These are phyloP conservation scores for Friedmanniomyces endolithicus DNA, from an alignment of 495 filamentous ascomycete genomes.

Conservation along the genomic window DNA sequence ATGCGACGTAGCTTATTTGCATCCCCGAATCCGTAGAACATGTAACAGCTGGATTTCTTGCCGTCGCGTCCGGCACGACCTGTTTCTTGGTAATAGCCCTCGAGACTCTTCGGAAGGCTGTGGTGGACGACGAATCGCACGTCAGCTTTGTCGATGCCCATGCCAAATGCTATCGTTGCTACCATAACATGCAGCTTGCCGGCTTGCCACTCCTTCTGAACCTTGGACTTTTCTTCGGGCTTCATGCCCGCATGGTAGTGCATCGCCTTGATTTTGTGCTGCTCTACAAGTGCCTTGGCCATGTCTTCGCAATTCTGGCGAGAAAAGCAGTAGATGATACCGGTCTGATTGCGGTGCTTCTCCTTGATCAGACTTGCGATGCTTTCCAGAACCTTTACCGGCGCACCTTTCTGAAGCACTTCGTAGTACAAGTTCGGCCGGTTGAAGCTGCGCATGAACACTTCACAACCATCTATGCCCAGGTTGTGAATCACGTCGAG, in stretches of 20 bases:
- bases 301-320: constrained; percentile 68
- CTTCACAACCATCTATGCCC: constrained; percentile 58
- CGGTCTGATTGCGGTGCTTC: constrained; percentile 56
- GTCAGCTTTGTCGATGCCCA: constrained; percentile 96
- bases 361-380: constrained; percentile 62
- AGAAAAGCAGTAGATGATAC: constrained; percentile 92
- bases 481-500: constrained; percentile 82
- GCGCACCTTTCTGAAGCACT: constrained; percentile 44
- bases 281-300: constrained; percentile 49
- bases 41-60: constrained; percentile 70
- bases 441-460: constrained; percentile 87
- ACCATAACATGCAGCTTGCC: constrained; percentile 78
- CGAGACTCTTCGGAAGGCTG: constrained; percentile 79
- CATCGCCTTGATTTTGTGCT: constrained; percentile 55
- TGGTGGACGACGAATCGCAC: constrained; percentile 94
- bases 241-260: constrained; percentile 80
- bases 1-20: constrained; percentile 50
- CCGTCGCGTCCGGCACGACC: constrained; percentile 90
- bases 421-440: constrained; percentile 82
- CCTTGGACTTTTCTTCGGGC: constrained; percentile 44
- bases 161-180: constrained; percentile 97
- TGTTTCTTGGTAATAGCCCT: constrained; percentile 97
- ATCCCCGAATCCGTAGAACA: constrained; percentile 76
- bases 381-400: constrained; percentile 46
- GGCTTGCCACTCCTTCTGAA: constrained; percentile 72